Evolutionary conservation across 805 yeast genomes (phyloP).

Genomic region (Saccharomycodes ludwigii): DNA sequence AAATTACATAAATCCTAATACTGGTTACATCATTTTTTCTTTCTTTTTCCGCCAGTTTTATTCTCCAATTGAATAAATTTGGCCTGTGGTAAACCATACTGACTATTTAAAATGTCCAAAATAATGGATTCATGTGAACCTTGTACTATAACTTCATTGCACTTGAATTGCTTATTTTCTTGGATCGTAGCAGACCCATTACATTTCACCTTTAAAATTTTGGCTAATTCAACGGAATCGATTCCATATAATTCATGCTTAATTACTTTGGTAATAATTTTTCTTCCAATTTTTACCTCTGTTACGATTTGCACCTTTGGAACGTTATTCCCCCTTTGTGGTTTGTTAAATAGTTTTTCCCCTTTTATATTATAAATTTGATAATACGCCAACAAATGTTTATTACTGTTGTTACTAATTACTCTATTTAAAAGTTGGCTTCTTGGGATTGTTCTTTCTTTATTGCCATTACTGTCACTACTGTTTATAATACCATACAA

Average conservation of each 20-base stretch:
- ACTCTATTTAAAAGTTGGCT: not conserved
- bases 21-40: constrained; percentile 26
- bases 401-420: constrained; percentile 4
- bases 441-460: not conserved
- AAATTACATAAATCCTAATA: constrained; percentile 1
- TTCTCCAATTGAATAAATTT: constrained; percentile 57
- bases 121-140: constrained; percentile 72
- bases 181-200: constrained; percentile 81
- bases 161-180: constrained; percentile 30
- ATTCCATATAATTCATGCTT: constrained; percentile 60
- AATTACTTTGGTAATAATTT: constrained; percentile 58
- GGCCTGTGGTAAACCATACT: constrained; percentile 52
- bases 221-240: constrained; percentile 52
- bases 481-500: not conserved
- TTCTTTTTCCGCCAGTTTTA: constrained; percentile 43
- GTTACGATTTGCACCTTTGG: constrained; percentile 9
- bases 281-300: constrained; percentile 39
- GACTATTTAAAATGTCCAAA: constrained; percentile 40
- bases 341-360: not conserved
- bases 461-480: not conserved
- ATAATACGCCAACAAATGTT: not conserved
- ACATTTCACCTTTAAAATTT: constrained; percentile 62
- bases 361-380: not conserved
- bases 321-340: not conserved
- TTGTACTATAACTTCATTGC: constrained; percentile 68